These are phyloP conservation scores for Corynascus novoguineensis DNA, from an alignment of 495 filamentous ascomycete species.

Conservation along the genomic window DNA sequence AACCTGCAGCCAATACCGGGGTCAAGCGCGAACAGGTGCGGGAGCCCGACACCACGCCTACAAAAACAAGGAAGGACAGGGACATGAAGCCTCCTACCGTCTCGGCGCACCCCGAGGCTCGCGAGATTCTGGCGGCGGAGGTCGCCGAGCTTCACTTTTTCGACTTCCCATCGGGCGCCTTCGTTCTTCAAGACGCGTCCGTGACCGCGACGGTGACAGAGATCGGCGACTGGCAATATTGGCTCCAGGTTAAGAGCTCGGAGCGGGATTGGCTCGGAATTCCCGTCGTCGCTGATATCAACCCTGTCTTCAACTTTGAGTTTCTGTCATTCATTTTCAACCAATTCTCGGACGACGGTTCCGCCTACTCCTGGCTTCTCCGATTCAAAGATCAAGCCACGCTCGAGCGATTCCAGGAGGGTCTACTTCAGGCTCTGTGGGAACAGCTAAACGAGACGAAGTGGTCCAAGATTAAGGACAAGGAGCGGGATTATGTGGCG, in stretches of 20 bases:
- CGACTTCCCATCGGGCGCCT: constrained; percentile 77
- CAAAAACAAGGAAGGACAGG: constrained; percentile 28
- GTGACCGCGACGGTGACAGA: constrained; percentile 79
- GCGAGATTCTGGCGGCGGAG: constrained; percentile 70
- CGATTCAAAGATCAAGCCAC: constrained; percentile 79
- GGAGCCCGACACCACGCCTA: constrained; percentile 19
- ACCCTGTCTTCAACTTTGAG: constrained; percentile 98
- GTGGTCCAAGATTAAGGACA: constrained; percentile 86
- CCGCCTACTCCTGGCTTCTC: constrained; percentile 92
- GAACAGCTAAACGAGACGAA: constrained; percentile 93
- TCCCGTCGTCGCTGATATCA: constrained; percentile 78
- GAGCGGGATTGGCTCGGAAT: constrained; percentile 87
- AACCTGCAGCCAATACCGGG: constrained; percentile 31
- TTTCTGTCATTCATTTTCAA: constrained; percentile 98
- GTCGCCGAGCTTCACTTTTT: constrained; percentile 85
- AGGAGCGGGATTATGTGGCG: constrained; percentile 87
- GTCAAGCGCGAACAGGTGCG: constrained; percentile 30
- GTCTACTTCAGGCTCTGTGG: constrained; percentile 92
- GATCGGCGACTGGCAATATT: constrained; percentile 89
- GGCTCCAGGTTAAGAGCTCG: constrained; percentile 76
- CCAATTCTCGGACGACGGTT: constrained; percentile 80
- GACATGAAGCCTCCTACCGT: constrained; percentile 47
- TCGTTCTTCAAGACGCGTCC: constrained; percentile 70
- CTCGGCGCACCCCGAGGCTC: constrained; percentile 58
- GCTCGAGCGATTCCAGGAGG: constrained; percentile 85